Evolutionary conservation across 129 eudicot species (phyloP).

Genomic region (Saposhnikovia divaricata): DNA sequence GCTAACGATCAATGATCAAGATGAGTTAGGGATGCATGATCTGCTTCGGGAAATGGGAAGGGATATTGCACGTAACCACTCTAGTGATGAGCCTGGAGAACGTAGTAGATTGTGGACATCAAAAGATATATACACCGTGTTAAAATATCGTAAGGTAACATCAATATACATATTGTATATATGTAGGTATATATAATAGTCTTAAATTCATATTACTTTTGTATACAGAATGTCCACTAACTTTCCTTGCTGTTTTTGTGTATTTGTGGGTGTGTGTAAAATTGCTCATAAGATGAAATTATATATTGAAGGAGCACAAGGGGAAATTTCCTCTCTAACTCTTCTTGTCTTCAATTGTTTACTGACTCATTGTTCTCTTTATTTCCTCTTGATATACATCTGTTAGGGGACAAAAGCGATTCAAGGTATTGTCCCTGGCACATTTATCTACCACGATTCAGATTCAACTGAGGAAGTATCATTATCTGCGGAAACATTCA

Average conservation of each 20-base stretch:
- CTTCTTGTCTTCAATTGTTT: background rate
- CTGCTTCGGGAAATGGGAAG: background rate
- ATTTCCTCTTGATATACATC: background rate
- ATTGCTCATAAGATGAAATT: too few relatives aligned
- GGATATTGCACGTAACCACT: background rate
- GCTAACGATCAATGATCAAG: background rate
- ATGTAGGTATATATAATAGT: background rate
- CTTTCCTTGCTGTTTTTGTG: too few relatives aligned
- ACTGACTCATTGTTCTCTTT: too few relatives aligned
- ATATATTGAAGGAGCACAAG: too few relatives aligned
- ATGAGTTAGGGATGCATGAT: background rate
- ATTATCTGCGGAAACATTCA: background rate
- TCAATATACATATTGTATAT: background rate
- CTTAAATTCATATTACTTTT: too few relatives aligned
- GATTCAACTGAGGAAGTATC: background rate
- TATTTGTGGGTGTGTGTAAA: too few relatives aligned
- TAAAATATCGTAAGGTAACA: background rate
- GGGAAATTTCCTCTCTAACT: background rate
- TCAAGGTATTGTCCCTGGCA: background rate
- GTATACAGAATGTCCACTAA: too few relatives aligned
- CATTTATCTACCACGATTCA: too few relatives aligned
- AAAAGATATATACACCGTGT: conserved; percentile 18
- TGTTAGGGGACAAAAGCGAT: background rate
- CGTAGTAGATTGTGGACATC: conserved; percentile 26
- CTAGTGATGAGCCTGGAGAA: conserved; percentile 13